A percentile compares a stretch with the other conserved stretches of the same genome.
Evolutionary conservation across 257 asterid genomes (phyloP).

Genomic region (Gentiana macrophylla): DNA sequence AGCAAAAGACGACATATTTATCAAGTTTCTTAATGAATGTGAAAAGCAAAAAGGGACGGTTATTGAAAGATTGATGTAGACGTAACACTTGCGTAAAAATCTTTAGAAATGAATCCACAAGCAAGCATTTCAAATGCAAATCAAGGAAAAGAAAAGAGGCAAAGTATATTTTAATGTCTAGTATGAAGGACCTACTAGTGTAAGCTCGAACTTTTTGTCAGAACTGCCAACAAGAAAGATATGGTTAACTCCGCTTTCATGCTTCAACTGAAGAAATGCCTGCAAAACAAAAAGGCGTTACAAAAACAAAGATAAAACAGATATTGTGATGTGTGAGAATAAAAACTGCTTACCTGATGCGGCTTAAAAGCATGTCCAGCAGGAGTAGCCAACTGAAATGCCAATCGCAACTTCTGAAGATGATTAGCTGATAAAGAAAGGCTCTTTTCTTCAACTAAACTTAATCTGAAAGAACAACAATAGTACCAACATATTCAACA

Average conservation of each 20-base stretch:
- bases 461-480: slow-evolving; percentile 38
- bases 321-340: background rate
- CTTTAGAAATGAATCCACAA: too few relatives aligned
- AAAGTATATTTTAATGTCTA: too few relatives aligned
- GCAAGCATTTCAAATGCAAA: too few relatives aligned
- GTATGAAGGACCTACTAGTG: slow-evolving; percentile 45
- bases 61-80: too few relatives aligned
- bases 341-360: slow-evolving; percentile 57
- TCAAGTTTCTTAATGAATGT: too few relatives aligned
- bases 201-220: slow-evolving; percentile 58
- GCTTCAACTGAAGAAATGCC: slow-evolving; percentile 79
- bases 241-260: slow-evolving; percentile 85
- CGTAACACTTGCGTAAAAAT: too few relatives aligned
- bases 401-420: slow-evolving; percentile 75
- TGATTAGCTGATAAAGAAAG: slow-evolving; percentile 83
- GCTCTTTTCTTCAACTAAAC: slow-evolving; percentile 38
- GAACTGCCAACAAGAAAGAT: slow-evolving; percentile 70
- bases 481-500: too few relatives aligned
- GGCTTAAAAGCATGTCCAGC: slow-evolving; percentile 68
- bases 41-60: too few relatives aligned
- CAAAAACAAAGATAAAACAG: slow-evolving; percentile 8
- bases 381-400: slow-evolving; percentile 67
- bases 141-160: too few relatives aligned
- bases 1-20: too few relatives aligned
- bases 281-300: slow-evolving; percentile 24